Evolutionary conservation across 257 asterid genomes (phyloP).

Genomic region (Forsythia viridissima): DNA sequence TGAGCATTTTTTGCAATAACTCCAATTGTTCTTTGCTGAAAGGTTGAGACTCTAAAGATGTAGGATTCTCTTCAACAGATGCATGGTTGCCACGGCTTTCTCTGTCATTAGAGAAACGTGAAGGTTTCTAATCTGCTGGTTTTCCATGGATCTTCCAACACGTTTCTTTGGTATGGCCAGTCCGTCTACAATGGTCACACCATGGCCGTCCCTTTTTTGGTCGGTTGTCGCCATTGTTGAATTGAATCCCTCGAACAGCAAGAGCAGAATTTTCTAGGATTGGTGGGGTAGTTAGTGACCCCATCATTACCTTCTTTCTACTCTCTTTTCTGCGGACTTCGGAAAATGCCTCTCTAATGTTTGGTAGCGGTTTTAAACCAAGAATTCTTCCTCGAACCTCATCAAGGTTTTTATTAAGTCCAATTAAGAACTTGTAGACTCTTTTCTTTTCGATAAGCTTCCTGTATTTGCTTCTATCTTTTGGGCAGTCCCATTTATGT

Average conservation of each 20-base stretch:
- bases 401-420: background rate
- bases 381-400: too few relatives aligned
- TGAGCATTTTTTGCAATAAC: background rate
- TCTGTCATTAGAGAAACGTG: background rate
- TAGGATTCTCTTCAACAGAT: background rate
- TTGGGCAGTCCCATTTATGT: background rate
- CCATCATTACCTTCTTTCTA: too few relatives aligned
- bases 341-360: too few relatives aligned
- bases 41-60: background rate
- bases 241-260: too few relatives aligned
- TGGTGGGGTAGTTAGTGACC: too few relatives aligned
- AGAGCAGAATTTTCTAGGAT: too few relatives aligned
- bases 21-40: background rate
- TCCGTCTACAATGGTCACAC: background rate
- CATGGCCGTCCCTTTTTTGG: background rate
- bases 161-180: background rate
- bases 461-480: background rate
- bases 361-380: too few relatives aligned
- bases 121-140: background rate
- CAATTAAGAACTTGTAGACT: background rate
- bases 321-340: too few relatives aligned
- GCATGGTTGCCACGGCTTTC: background rate
- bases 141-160: background rate
- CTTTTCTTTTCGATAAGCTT: background rate
- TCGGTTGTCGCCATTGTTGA: background rate